Conservation (phyloP, 371 early-diverging fungal genomes). For the Apophysomyces trapeziformis region DNA sequence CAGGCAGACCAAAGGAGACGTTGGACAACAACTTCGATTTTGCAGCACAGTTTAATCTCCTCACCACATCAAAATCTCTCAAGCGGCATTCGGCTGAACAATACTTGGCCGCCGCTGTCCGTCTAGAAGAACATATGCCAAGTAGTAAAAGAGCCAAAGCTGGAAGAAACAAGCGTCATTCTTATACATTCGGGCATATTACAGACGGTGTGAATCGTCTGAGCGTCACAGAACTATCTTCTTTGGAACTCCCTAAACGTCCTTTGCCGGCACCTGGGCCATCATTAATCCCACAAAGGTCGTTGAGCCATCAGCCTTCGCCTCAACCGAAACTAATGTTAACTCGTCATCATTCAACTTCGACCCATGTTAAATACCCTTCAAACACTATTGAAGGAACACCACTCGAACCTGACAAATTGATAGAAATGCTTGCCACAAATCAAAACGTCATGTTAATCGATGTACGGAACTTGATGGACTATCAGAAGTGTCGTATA, state of each 20-base stretch:
- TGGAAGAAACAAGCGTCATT: slow-evolving; percentile 13
- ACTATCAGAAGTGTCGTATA: slow-evolving; percentile 46
- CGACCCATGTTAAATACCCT: slow-evolving; percentile 12
- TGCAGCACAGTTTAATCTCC: slow-evolving; percentile 14
- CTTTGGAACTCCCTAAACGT: background rate
- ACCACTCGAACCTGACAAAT: slow-evolving; percentile 29
- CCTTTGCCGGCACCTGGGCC: background rate
- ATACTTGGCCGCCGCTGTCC: slow-evolving; percentile 3
- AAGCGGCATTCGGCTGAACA: slow-evolving; percentile 15
- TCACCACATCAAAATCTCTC: slow-evolving; percentile 11
- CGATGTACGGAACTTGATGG: slow-evolving; percentile 52
- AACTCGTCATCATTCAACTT: slow-evolving; percentile 20
- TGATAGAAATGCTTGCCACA: slow-evolving; percentile 20
- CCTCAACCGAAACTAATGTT: slow-evolving; percentile 15
- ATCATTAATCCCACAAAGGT: slow-evolving; percentile 32
- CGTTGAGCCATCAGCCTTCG: slow-evolving; percentile 38
- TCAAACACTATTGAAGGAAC: slow-evolving; percentile 5
- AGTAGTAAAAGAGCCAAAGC: slow-evolving; percentile 4
- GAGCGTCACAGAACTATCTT: slow-evolving; percentile 9
- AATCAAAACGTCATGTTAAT: slow-evolving; percentile 35
- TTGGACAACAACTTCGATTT: slow-evolving; percentile 13
- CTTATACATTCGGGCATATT: slow-evolving; percentile 15
- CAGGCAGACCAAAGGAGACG: background rate
- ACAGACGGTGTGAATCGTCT: slow-evolving; percentile 6
- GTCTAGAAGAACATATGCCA: slow-evolving; percentile 5